Conservation (phyloP, 371 early-diverging fungal genomes). For the Synchytrium microbalum region DNA sequence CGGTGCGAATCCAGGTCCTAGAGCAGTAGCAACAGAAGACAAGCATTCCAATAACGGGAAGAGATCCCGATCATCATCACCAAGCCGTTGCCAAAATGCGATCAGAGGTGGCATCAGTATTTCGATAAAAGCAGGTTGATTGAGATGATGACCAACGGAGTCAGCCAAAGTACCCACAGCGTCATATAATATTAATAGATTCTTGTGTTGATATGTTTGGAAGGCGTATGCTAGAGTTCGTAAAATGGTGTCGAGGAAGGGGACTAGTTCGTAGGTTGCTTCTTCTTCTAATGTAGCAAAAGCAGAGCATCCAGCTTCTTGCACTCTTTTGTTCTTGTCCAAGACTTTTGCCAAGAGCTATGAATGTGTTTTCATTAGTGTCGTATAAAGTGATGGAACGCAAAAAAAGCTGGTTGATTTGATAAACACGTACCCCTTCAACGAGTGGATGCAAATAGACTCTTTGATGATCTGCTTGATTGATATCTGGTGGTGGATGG, state of each 20-base stretch:
- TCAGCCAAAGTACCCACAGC: slow-evolving; percentile 90
- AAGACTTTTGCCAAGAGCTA: slow-evolving; percentile 64
- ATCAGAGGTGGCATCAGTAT: slow-evolving; percentile 79
- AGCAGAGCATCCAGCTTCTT: slow-evolving; percentile 91
- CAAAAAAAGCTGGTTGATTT: slow-evolving; percentile 11
- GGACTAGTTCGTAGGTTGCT: slow-evolving; percentile 65
- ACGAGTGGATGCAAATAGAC: slow-evolving; percentile 79
- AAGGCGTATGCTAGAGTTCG: slow-evolving; percentile 69
- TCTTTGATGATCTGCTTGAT: slow-evolving; percentile 18
- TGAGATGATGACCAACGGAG: slow-evolving; percentile 71
- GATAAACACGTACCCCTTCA: slow-evolving; percentile 44
- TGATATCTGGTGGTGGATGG: slow-evolving; percentile 25
- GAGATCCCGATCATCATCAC: slow-evolving; percentile 73
- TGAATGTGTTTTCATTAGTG: too few relatives aligned
- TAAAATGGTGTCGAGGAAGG: slow-evolving; percentile 76
- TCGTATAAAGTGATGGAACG: background rate
- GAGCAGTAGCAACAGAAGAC: slow-evolving; percentile 75
- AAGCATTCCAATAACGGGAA: slow-evolving; percentile 84
- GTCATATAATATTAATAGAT: slow-evolving; percentile 84
- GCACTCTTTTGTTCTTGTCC: slow-evolving; percentile 88
- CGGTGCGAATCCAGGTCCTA: slow-evolving; percentile 79
- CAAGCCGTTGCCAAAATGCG: slow-evolving; percentile 66
- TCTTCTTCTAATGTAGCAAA: slow-evolving; percentile 88
- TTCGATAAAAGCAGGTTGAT: slow-evolving; percentile 62
- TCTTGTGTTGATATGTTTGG: slow-evolving; percentile 73